phyloP scores from a whole-genome alignment of 116 monocot species.

The Papilionanthe hybrid region DNA sequence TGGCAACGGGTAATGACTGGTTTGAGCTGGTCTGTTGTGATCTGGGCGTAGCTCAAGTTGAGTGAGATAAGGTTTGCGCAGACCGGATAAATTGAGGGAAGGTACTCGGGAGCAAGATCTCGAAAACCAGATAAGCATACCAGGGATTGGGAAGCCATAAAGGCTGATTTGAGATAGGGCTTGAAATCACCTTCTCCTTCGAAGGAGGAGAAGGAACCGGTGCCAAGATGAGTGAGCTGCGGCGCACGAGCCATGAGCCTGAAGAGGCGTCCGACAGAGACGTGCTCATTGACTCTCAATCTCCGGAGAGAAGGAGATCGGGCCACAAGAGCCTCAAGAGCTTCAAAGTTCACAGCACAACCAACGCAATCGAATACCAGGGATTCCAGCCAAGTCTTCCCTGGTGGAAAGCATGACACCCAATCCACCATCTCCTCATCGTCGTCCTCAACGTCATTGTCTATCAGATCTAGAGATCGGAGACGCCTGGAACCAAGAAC shows the following conservation, averaged over 20 bases:
- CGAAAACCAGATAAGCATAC: slow-evolving; percentile 39
- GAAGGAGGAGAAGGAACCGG: slow-evolving; percentile 53
- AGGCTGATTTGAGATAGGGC: slow-evolving; percentile 21
- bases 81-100: slow-evolving; percentile 46
- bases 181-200: slow-evolving; percentile 7
- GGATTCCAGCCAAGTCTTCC: slow-evolving; percentile 50
- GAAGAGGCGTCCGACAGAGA: slow-evolving; percentile 51
- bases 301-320: slow-evolving; percentile 51
- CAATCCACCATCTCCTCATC: slow-evolving; percentile 55
- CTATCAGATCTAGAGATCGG: slow-evolving; percentile 73
- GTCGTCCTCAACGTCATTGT: slow-evolving; percentile 60
- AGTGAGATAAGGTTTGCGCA: slow-evolving; percentile 46
- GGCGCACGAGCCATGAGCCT: slow-evolving; percentile 76
- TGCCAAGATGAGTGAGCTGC: slow-evolving; percentile 33
- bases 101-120: slow-evolving; percentile 30
- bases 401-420: slow-evolving; percentile 66
- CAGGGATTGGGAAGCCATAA: slow-evolving; percentile 30
- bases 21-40: slow-evolving; percentile 31
- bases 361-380: slow-evolving; percentile 63
- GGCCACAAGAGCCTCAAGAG: slow-evolving; percentile 65
- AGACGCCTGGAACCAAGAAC: slow-evolving; percentile 39
- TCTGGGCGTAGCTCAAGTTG: slow-evolving; percentile 46
- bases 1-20: slow-evolving; percentile 46
- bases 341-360: slow-evolving; percentile 50
- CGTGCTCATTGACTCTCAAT: slow-evolving; percentile 51